Base-by-base conservation (phyloP, 192 early-diverging fungal species). In the Coemansia furcata region DNA sequence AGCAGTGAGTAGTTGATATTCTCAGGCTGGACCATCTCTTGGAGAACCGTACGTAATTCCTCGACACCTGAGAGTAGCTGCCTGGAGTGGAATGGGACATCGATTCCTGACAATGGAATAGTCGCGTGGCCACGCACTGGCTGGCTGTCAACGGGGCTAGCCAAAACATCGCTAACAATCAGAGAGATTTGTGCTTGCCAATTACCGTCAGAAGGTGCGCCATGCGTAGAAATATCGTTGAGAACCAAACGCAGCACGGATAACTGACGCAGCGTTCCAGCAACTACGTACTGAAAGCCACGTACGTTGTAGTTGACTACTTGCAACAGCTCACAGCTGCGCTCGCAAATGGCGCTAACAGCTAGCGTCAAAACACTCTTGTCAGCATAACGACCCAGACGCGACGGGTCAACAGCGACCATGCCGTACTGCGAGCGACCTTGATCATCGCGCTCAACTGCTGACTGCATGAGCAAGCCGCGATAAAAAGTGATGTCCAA, bases 241-340 rank as follows among this genome's bases (percentile, higher is more conserved):
- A 98, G 80, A n/a, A 93, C 91, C 43, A 83, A 76, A 17, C 92
- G 85, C 50, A 98, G 84, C n/a, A 84, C 85, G 19, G 93, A 90
- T 39, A 98, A 77, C 76, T 88, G 89, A 49, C 80, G 65, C 52
- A 92, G 73, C 19, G 90, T 86, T 69, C 96, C 96, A 64, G 96
- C 89, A 40, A 92, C 89, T 37, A 96, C 92, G 65, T 98, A 98
- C 83, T 98, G 96, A 82, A 89, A 86, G 77, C 92, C 93, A 66
- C 93, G 92, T 19, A 98, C 92, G 81, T 98, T 98, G 85, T 86
- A 94, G 85, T 98, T 98, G 63, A 95, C 94, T 78, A 98, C 91
- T 65, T 96, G 93, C 60, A 95, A 73, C 30, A 98, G 81, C 38
- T 85, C 88, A 7, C 87, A 80, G 47, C 83, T 77, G 63, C 86